phyloP scores from a whole-genome alignment of 2,329 filamentous ascomycete species.

The Ceratocystis smalleyi region DNA sequence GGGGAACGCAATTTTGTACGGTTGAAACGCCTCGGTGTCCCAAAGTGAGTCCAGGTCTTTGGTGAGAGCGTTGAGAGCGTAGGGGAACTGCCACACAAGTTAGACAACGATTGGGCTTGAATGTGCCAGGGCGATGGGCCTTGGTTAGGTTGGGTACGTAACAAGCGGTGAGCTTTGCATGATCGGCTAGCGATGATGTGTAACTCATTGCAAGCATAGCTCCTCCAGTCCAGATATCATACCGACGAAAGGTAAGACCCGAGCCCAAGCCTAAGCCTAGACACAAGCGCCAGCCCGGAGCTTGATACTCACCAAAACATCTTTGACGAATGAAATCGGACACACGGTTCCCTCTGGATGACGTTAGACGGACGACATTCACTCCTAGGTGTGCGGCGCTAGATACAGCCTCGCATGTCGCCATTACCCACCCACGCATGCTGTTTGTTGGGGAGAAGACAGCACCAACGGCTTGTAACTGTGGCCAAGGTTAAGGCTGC shows the following conservation, averaged over 20 bases:
- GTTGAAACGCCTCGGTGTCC: conserved; percentile 46
- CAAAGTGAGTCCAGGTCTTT: conserved; percentile 49
- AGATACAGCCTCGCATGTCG: too few species aligned
- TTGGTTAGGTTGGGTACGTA: not conserved
- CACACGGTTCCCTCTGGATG: conserved; percentile 62
- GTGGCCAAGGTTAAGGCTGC: not conserved
- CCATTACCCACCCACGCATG: too few species aligned
- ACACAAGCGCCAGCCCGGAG: not conserved
- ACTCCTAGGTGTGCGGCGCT: not conserved
- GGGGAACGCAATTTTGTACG: conserved; percentile 58
- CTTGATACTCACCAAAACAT: conserved; percentile 52
- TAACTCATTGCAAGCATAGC: not conserved
- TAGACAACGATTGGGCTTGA: not conserved
- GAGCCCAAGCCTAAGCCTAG: not conserved
- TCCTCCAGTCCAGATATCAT: not conserved
- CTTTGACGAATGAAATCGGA: conserved; percentile 71
- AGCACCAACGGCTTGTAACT: not conserved
- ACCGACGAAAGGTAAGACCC: not conserved
- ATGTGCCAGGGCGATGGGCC: not conserved
- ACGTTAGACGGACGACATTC: not conserved
- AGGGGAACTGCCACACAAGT: conserved; percentile 51
- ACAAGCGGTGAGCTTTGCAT: not conserved
- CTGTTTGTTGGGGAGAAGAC: too few species aligned
- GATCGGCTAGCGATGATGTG: not conserved
- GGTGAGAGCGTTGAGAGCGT: conserved; percentile 53